phyloP scores from a whole-genome alignment of 768 basidiomycete genomes.

The Gymnopilus junonius region DNA sequence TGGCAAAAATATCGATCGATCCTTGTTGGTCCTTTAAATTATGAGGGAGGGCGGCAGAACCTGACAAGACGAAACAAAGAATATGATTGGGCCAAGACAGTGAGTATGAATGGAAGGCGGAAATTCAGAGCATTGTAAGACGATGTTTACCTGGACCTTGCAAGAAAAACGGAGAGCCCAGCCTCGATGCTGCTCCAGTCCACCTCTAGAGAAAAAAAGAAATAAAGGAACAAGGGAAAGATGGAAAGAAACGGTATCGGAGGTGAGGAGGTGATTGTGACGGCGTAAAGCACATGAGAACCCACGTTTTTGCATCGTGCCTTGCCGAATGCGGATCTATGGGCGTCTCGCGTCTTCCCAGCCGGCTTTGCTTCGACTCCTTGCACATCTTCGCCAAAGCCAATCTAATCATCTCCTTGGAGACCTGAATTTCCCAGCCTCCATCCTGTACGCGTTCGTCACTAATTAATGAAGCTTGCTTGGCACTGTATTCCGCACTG shows the following conservation, averaged over 20 bases:
- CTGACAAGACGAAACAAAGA: not conserved
- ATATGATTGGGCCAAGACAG: constrained; percentile 23
- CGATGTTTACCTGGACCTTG: constrained; percentile 24
- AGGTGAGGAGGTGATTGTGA: constrained; percentile 30
- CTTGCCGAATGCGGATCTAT: constrained; percentile 37
- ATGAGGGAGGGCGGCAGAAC: constrained; percentile 20
- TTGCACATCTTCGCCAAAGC: constrained; percentile 41
- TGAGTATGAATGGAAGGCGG: not conserved
- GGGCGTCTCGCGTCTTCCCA: constrained; percentile 21
- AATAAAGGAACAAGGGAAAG: constrained; percentile 24
- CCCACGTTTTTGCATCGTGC: constrained; percentile 47
- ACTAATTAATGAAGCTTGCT: constrained; percentile 43
- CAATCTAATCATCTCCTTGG: constrained; percentile 56
- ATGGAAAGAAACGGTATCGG: constrained; percentile 33
- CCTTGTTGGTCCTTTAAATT: constrained; percentile 35
- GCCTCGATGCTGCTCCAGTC: constrained; percentile 27
- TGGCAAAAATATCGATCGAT: constrained; percentile 18
- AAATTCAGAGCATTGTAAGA: not conserved
- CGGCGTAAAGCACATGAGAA: constrained; percentile 24
- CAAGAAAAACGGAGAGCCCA: constrained; percentile 45
- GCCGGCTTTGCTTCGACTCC: constrained; percentile 17
- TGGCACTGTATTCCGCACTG: constrained; percentile 63
- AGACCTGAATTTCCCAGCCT: constrained; percentile 63
- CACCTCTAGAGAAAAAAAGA: constrained; percentile 28
- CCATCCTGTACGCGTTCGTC: constrained; percentile 36